phyloP scores from a whole-genome alignment of 2,329 filamentous ascomycete genomes.

The Rhynchosporium agropyri region DNA sequence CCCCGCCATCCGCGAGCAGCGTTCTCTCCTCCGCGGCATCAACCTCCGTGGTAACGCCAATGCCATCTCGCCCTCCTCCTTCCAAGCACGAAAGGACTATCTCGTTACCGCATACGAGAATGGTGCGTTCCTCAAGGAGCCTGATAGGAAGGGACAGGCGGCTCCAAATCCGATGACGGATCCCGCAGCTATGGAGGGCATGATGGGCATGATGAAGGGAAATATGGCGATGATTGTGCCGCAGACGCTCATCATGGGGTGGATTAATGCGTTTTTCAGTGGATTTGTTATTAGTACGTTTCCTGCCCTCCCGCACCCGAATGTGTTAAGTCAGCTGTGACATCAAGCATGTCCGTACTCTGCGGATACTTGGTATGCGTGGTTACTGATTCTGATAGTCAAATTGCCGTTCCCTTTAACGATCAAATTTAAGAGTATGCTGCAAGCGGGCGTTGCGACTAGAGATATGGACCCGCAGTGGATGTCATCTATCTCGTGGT shows the following conservation, averaged over 20 bases:
- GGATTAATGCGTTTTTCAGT: conserved; percentile 99
- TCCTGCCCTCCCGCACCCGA: background rate
- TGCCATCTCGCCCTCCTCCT: conserved; percentile 75
- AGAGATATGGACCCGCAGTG: conserved; percentile 95
- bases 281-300: conserved; percentile 92
- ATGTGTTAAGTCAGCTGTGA: background rate
- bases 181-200: conserved; percentile 95
- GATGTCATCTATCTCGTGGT: conserved; percentile 99
- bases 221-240: conserved; percentile 99
- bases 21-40: conserved; percentile 80
- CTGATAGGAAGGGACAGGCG: conserved; percentile 81
- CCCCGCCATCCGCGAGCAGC: conserved; percentile 80
- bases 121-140: conserved; percentile 87
- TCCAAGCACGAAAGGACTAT: conserved; percentile 78
- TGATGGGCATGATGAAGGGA: conserved; percentile 99
- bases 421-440: conserved; percentile 99
- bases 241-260: conserved; percentile 98
- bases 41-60: conserved; percentile 82
- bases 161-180: conserved; percentile 94
- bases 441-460: conserved; percentile 95
- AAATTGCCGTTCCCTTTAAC: conserved; percentile 97
- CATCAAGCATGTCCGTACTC: too few species aligned
- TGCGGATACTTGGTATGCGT: conserved; percentile 4
- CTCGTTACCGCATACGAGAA: conserved; percentile 83
- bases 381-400: conserved; percentile 55